Percentiles rank a stretch among this genome's conserved stretches.
Conservation (phyloP, 495 filamentous ascomycete species). For the Parathielavia hyrcaniae region DNA sequence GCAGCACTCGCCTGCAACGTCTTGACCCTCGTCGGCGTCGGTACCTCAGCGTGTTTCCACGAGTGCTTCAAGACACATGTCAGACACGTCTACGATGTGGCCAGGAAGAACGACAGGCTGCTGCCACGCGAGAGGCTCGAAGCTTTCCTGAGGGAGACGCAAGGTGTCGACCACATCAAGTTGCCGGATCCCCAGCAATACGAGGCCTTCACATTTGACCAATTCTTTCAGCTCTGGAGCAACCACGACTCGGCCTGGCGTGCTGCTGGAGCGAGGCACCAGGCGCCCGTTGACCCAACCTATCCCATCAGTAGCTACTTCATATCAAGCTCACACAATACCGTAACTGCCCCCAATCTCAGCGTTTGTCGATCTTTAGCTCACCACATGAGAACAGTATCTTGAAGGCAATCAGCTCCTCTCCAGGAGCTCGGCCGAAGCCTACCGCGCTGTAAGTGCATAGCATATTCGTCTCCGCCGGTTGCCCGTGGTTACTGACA, state of each 20-base stretch:
- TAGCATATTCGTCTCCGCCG: neutral
- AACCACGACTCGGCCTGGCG: slow-evolving; percentile 32
- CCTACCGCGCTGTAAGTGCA: slow-evolving; percentile 62
- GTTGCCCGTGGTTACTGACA: slow-evolving; percentile 12
- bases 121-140: slow-evolving; percentile 34
- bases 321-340: slow-evolving; percentile 78
- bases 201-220: slow-evolving; percentile 31
- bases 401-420: slow-evolving; percentile 82
- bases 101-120: slow-evolving; percentile 24
- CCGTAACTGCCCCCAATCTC: too few species aligned
- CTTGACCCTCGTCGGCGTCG: slow-evolving; percentile 10
- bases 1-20: slow-evolving; percentile 21
- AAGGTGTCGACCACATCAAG: slow-evolving; percentile 30
- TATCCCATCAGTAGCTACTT: slow-evolving; percentile 80
- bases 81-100: slow-evolving; percentile 31
- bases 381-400: too few species aligned
- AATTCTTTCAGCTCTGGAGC: slow-evolving; percentile 42
- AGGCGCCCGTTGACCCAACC: slow-evolving; percentile 31
- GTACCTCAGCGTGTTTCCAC: slow-evolving; percentile 15
- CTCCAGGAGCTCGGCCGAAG: slow-evolving; percentile 68
- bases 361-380: too few species aligned
- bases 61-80: slow-evolving; percentile 35
- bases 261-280: slow-evolving; percentile 25
- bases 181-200: slow-evolving; percentile 23
- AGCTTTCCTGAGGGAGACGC: slow-evolving; percentile 35